A percentile compares a stretch with the other conserved stretches of the same genome.
Evolutionary conservation across 2,329 filamentous ascomycete genomes (phyloP).

Genomic region (Hymenotorrendiella dingleyae): DNA sequence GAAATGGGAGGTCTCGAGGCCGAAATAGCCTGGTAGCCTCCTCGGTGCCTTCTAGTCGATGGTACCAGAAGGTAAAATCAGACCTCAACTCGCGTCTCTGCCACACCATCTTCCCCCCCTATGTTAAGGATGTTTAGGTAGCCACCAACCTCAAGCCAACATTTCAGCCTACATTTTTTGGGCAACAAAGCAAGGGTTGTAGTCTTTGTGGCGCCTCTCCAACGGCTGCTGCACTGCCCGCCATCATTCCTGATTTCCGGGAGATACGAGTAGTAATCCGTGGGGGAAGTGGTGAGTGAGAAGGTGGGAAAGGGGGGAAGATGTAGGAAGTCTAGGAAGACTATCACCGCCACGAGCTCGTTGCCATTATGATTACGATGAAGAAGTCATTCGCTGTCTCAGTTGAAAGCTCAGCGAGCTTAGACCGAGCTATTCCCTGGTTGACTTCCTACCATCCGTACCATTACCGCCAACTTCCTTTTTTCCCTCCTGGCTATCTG

Average conservation of each 20-base stretch:
- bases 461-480: neutral
- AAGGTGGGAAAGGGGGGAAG: too few relatives aligned
- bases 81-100: too few relatives aligned
- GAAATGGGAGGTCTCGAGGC: slow-evolving; percentile 4
- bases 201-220: neutral
- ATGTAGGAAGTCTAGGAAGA: too few relatives aligned
- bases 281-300: too few relatives aligned
- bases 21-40: slow-evolving; percentile 1
- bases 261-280: too few relatives aligned
- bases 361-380: neutral
- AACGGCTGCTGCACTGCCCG: neutral
- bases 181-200: neutral
- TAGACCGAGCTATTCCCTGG: too few relatives aligned
- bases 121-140: too few relatives aligned
- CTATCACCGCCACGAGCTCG: too few relatives aligned
- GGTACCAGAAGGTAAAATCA: too few relatives aligned
- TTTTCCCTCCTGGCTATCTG: too few relatives aligned
- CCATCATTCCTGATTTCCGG: neutral
- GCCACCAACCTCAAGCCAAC: neutral
- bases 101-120: too few relatives aligned
- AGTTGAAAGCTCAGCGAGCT: too few relatives aligned
- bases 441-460: neutral
- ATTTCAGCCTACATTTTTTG: neutral
- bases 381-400: slow-evolving; percentile 1
- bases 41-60: slow-evolving; percentile 1